Conservation (phyloP, 192 early-diverging fungal genomes). For the Coemansia guatemalensis region DNA sequence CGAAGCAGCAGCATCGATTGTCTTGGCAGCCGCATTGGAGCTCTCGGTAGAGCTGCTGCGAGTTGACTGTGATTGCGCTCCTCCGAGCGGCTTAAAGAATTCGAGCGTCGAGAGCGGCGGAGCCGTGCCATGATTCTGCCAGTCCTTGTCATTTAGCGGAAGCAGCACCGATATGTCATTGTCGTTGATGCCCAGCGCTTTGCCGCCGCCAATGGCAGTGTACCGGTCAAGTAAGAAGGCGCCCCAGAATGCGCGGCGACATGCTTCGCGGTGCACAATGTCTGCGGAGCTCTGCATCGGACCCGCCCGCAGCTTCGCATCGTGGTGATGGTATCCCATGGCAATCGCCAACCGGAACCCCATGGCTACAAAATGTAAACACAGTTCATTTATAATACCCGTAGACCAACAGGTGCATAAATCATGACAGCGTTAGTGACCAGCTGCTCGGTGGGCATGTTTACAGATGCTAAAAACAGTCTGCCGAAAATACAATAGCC, state of each 20-base stretch:
- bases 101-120: conserved; percentile 43
- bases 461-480: not conserved
- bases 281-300: conserved; percentile 39
- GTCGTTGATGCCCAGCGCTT: conserved; percentile 54
- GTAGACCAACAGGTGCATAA: not conserved
- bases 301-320: conserved; percentile 39
- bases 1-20: not conserved
- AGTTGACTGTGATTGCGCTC: not conserved
- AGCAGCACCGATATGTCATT: conserved; percentile 46
- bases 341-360: conserved; percentile 54
- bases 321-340: conserved; percentile 54
- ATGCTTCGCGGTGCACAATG: conserved; percentile 41
- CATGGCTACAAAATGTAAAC: conserved; percentile 40
- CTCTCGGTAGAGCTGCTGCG: conserved; percentile 2
- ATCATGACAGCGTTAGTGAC: conserved; percentile 1
- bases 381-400: not conserved
- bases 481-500: not conserved
- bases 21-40: not conserved
- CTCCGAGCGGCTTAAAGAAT: conserved; percentile 39
- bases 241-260: conserved; percentile 54
- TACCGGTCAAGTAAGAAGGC: conserved; percentile 50
- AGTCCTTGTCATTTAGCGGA: conserved; percentile 45
- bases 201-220: conserved; percentile 51
- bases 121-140: conserved; percentile 21
- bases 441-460: conserved; percentile 3